phyloP scores from a whole-genome alignment of 306 rosid species.

The Prinsepia uniflora region DNA sequence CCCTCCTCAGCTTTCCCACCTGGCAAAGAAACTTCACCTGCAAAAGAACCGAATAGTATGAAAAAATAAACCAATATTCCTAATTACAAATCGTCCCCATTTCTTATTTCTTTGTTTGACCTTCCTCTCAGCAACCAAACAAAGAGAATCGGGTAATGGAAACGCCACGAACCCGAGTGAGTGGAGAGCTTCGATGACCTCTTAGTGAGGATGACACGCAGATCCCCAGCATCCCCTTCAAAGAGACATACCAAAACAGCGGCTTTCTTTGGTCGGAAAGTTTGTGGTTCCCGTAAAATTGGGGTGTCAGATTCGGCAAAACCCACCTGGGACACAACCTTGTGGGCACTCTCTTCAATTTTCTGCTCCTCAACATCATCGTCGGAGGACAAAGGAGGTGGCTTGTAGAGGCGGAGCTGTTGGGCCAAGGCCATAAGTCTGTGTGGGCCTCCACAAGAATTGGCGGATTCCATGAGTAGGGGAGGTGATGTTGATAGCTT shows the following conservation, averaged over 20 bases:
- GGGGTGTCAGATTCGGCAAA: constrained; percentile 69
- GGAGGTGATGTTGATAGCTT: constrained; percentile 29
- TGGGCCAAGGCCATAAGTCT: constrained; percentile 59
- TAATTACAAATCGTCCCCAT: neutral
- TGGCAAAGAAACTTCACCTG: constrained; percentile 94
- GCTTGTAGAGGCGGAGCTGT: constrained; percentile 82
- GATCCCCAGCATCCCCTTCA: constrained; percentile 79
- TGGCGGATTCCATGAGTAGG: constrained; percentile 51
- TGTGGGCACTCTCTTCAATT: constrained; percentile 51
- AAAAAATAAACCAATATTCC: neutral
- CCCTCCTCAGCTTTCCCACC: constrained; percentile 95
- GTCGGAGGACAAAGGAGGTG: constrained; percentile 48
- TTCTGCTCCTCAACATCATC: constrained; percentile 58
- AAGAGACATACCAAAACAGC: constrained; percentile 92
- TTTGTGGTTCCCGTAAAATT: constrained; percentile 40
- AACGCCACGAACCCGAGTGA: constrained; percentile 69
- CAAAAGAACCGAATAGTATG: constrained; percentile 1
- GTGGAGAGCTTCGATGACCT: constrained; percentile 67
- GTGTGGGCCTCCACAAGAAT: constrained; percentile 31
- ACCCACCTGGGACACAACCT: constrained; percentile 82
- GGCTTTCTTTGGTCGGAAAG: constrained; percentile 64
- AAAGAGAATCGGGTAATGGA: neutral
- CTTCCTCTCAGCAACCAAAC: constrained; percentile 15
- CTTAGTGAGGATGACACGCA: constrained; percentile 81
- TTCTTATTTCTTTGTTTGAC: neutral